Evolutionary conservation across 352 stramenopile species (phyloP).

Genomic region (Phytophthora hibernalis): DNA sequence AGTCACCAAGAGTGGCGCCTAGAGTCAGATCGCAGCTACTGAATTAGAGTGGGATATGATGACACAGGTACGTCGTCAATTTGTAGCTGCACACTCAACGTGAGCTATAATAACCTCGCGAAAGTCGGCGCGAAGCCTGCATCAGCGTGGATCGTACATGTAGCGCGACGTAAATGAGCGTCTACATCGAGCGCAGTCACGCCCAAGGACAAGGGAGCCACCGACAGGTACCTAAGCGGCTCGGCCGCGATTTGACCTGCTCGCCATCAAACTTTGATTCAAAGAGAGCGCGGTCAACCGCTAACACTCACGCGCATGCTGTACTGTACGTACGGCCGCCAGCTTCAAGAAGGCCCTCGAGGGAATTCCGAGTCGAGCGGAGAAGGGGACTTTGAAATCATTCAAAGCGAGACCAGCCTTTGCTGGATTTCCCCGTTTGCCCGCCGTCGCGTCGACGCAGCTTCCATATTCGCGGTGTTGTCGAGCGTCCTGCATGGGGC

Average conservation of each 20-base stretch:
- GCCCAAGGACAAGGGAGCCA: background rate
- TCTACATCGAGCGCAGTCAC: background rate
- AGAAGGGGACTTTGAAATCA: slow-evolving; percentile 11
- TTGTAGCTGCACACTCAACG: background rate
- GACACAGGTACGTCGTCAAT: slow-evolving; percentile 29
- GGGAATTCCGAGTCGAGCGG: slow-evolving; percentile 21
- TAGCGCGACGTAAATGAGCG: slow-evolving; percentile 12
- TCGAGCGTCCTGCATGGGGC: background rate
- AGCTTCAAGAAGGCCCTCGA: slow-evolving; percentile 38
- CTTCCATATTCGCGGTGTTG: slow-evolving; percentile 26
- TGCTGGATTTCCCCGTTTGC: slow-evolving; percentile 20
- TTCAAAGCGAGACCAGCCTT: slow-evolving; percentile 25
- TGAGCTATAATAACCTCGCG: background rate
- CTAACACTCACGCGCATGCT: background rate
- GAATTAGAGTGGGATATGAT: slow-evolving; percentile 39
- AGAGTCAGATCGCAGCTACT: slow-evolving; percentile 39
- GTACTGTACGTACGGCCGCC: slow-evolving; percentile 29
- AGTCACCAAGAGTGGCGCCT: slow-evolving; percentile 28
- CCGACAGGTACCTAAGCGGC: background rate
- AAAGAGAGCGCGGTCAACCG: background rate
- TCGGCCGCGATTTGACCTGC: slow-evolving; percentile 21
- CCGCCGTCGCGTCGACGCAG: slow-evolving; percentile 36
- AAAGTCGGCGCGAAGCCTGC: background rate
- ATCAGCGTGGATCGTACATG: background rate
- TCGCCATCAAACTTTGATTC: no score